Conservation (phyloP, 768 basidiomycete genomes). For the Calocera viscosa region DNA sequence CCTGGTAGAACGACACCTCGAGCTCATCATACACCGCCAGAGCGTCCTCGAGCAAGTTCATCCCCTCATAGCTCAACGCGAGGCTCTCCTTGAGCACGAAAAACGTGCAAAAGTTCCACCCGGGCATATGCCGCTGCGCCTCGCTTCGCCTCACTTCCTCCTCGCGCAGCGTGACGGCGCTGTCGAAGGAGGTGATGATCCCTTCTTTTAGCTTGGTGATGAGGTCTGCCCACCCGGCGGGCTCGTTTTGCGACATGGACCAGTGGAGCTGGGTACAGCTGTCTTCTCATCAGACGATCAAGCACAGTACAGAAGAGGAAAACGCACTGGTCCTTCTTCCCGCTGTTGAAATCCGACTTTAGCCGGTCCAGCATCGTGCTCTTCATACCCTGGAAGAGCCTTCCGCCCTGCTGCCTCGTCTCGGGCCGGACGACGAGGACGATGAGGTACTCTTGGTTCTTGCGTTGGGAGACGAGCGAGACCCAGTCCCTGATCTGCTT, state of each 20-base stretch:
- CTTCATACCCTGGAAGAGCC: slow-evolving; percentile 67
- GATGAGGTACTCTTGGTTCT: slow-evolving; percentile 88
- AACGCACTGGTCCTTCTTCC: slow-evolving; percentile 69
- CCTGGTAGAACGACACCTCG: slow-evolving; percentile 58
- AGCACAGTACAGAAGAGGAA: slow-evolving; percentile 9
- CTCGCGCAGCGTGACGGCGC: slow-evolving; percentile 61
- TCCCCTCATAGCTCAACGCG: slow-evolving; percentile 80
- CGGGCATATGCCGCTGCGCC: slow-evolving; percentile 78
- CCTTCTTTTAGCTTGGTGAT: slow-evolving; percentile 83
- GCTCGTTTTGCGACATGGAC: slow-evolving; percentile 57
- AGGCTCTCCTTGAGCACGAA: slow-evolving; percentile 97
- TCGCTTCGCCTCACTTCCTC: slow-evolving; percentile 88
- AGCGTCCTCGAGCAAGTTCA: slow-evolving; percentile 82
- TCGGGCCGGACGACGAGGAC: slow-evolving; percentile 73
- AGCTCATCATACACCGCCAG: slow-evolving; percentile 82
- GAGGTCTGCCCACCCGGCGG: slow-evolving; percentile 76
- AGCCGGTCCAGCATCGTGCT: slow-evolving; percentile 80
- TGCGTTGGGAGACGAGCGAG: slow-evolving; percentile 45
- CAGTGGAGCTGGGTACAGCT: slow-evolving; percentile 78
- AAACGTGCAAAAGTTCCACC: slow-evolving; percentile 98
- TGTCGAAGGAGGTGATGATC: slow-evolving; percentile 70
- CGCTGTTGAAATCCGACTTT: slow-evolving; percentile 78
- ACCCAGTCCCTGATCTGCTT: slow-evolving; percentile 94
- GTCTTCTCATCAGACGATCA: slow-evolving; percentile 16
- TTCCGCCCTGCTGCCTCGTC: slow-evolving; percentile 42